phyloP scores from a whole-genome alignment of 441 rosid genomes.

The Erodium texanum region DNA sequence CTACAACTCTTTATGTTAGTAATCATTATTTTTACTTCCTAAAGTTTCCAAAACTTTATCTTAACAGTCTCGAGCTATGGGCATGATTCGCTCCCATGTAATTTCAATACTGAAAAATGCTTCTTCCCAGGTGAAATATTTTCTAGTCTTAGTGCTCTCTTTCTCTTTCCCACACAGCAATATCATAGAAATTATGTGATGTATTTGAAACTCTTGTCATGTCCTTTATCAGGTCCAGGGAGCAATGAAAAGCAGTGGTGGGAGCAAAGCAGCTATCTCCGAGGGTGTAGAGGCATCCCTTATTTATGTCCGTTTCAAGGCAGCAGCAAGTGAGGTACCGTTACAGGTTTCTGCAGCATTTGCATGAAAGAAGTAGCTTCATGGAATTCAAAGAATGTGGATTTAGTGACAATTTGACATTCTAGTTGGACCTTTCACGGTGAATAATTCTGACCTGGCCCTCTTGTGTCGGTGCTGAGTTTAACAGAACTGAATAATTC shows the following conservation, averaged over 20 bases:
- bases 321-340: constrained; percentile 83
- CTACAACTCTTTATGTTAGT: background rate
- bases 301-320: constrained; percentile 91
- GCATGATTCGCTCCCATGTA: constrained; percentile 83
- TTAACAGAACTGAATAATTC: background rate
- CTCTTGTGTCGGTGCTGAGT: background rate
- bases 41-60: constrained; percentile 14
- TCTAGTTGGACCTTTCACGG: background rate
- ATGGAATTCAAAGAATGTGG: background rate
- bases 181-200: constrained; percentile 8
- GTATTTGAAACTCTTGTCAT: constrained; percentile 15
- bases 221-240: constrained; percentile 60
- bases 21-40: background rate
- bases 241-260: constrained; percentile 62
- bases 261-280: constrained; percentile 61
- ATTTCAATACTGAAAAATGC: constrained; percentile 80
- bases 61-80: constrained; percentile 87
- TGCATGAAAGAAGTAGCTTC: background rate
- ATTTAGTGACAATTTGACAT: background rate
- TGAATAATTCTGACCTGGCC: background rate
- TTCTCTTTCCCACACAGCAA: constrained; percentile 5
- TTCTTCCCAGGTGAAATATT: constrained; percentile 64
- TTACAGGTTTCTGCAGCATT: constrained; percentile 3
- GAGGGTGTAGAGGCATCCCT: constrained; percentile 97
- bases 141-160: background rate